Evolutionary conservation across 2,329 filamentous ascomycete genomes (phyloP).

Genomic region (Cordyceps sp.): DNA sequence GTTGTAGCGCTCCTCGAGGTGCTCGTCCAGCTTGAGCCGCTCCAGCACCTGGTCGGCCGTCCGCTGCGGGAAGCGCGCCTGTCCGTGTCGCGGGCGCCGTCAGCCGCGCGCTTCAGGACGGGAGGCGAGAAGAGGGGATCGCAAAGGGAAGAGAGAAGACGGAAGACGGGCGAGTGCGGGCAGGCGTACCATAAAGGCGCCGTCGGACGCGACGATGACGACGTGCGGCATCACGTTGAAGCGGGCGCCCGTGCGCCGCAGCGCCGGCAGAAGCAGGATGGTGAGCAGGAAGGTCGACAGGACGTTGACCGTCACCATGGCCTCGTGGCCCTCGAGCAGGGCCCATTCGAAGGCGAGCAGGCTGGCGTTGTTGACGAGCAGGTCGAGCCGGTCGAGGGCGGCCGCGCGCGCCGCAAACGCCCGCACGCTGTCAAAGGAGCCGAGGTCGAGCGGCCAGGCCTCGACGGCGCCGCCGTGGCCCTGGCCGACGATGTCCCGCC

Average conservation of each 20-base stretch:
- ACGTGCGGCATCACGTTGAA: conserved; percentile 18
- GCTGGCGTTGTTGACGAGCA: conserved; percentile 24
- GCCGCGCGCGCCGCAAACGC: conserved; percentile 17
- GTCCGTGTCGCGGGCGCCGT: not conserved
- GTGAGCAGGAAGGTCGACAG: conserved; percentile 27
- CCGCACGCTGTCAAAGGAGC: conserved; percentile 16
- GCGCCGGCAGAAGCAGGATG: conserved; percentile 22
- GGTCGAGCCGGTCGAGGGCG: conserved; percentile 22
- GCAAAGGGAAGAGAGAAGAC: not conserved
- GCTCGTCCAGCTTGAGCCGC: conserved; percentile 11
- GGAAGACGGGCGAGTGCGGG: no score
- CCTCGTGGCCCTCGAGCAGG: conserved; percentile 22
- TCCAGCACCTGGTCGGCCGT: conserved; percentile 15
- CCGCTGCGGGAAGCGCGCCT: conserved; percentile 17
- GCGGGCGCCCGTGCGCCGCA: conserved; percentile 18
- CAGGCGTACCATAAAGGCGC: conserved; percentile 5
- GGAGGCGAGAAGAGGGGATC: no score
- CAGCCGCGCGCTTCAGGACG: no score
- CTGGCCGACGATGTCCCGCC: conserved; percentile 18
- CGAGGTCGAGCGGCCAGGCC: conserved; percentile 28
- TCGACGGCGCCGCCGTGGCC: conserved; percentile 15
- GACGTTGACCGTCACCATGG: conserved; percentile 27
- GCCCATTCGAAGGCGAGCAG: conserved; percentile 5
- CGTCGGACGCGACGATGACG: conserved; percentile 21
- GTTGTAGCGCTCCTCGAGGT: conserved; percentile 10